Percentiles rank a stretch among this genome's conserved stretches.
phyloP scores from a whole-genome alignment of 371 early-diverging fungal genomes.

The Mortierella sp. region DNA sequence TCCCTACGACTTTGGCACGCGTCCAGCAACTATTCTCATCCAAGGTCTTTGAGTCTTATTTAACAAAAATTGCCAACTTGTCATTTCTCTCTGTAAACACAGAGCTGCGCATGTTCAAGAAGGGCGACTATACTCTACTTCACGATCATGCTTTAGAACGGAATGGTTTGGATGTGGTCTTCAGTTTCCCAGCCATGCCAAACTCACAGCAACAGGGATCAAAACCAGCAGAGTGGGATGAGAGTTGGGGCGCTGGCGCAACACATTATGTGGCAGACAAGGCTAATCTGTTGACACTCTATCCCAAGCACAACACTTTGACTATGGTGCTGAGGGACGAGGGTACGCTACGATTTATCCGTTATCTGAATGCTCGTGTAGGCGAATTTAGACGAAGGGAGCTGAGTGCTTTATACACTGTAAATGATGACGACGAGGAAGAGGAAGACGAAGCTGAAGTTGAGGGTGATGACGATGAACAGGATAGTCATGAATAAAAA shows the following conservation, averaged over 20 bases:
- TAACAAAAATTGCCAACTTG: slow-evolving; percentile 56
- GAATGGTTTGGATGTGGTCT: slow-evolving; percentile 66
- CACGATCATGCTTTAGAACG: slow-evolving; percentile 69
- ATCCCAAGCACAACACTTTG: slow-evolving; percentile 65
- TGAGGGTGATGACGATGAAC: slow-evolving; percentile 12
- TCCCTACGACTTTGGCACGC: slow-evolving; percentile 28
- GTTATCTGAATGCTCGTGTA: slow-evolving; percentile 62
- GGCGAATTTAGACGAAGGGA: slow-evolving; percentile 45
- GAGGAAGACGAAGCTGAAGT: slow-evolving; percentile 28
- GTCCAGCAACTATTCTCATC: slow-evolving; percentile 59
- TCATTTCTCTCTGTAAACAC: slow-evolving; percentile 23
- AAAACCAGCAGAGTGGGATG: slow-evolving; percentile 55
- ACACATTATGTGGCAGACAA: slow-evolving; percentile 69
- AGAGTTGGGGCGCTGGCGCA: slow-evolving; percentile 63
- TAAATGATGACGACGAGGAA: slow-evolving; percentile 45
- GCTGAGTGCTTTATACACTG: slow-evolving; percentile 38
- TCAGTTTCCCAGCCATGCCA: slow-evolving; percentile 54
- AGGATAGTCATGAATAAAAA: slow-evolving; percentile 13
- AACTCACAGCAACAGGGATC: slow-evolving; percentile 1
- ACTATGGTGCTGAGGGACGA: slow-evolving; percentile 65
- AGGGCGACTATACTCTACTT: slow-evolving; percentile 69
- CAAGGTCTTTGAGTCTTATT: slow-evolving; percentile 54
- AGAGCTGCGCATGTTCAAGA: slow-evolving; percentile 65
- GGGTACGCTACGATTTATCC: slow-evolving; percentile 68
- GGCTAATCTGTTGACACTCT: slow-evolving; percentile 63